phyloP scores from a whole-genome alignment of 306 rosid species.

The Pyrus bretschneideri region DNA sequence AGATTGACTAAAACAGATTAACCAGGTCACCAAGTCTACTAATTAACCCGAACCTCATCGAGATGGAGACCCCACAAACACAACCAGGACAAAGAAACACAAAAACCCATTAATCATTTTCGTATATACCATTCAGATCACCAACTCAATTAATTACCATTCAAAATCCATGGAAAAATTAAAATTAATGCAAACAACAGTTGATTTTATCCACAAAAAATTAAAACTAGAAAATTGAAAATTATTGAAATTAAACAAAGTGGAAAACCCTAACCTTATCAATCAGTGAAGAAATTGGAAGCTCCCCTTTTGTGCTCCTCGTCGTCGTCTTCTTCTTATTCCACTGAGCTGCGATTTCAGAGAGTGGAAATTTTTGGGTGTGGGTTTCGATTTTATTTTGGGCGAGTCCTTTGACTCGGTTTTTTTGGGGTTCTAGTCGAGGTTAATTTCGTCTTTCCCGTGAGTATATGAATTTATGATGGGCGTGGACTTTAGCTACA shows the following conservation, averaged over 20 bases:
- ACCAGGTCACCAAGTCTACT: neutral
- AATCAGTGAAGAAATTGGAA: constrained; percentile 41
- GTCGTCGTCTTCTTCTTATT: constrained; percentile 7
- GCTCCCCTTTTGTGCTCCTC: constrained; percentile 9
- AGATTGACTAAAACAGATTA: constrained; percentile 2
- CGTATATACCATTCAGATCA: constrained; percentile 33
- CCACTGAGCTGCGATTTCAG: constrained; percentile 45
- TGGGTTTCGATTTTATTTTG: constrained; percentile 57
- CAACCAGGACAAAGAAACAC: neutral
- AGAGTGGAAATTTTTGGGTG: constrained; percentile 30
- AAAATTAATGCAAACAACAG: neutral
- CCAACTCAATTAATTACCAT: neutral
- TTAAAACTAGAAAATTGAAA: neutral
- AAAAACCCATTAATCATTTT: constrained; percentile 22
- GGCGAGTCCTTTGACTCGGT: constrained; percentile 70
- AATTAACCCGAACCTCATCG: constrained; percentile 3
- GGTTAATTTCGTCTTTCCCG: constrained; percentile 38
- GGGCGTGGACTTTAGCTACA: neutral
- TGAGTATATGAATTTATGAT: constrained; percentile 6
- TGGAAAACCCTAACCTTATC: constrained; percentile 39
- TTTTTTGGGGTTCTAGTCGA: constrained; percentile 24
- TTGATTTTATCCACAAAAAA: constrained; percentile 8
- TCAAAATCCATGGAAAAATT: neutral
- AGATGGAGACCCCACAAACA: constrained; percentile 1
- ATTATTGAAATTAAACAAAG: constrained; percentile 3